Base-by-base conservation (phyloP, 2,329 filamentous ascomycete genomes). In the Cercospora citrullina region DNA sequence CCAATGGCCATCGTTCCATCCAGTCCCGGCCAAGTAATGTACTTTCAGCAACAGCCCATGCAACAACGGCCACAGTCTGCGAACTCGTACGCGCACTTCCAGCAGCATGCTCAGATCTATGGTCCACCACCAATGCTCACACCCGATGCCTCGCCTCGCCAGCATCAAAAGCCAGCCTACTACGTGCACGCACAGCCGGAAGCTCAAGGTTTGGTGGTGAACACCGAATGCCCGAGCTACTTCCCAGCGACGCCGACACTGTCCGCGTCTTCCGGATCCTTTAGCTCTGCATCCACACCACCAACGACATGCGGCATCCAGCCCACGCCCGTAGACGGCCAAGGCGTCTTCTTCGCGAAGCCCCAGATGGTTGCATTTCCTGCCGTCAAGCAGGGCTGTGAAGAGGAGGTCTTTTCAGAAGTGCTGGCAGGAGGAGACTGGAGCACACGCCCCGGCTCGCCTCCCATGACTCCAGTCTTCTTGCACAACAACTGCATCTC, bases 241-340 rank as follows among this genome's bases (percentile, higher is more conserved):
- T 92, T 92, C 77, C 94, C 94, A 36, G 89, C 92, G 7, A 97
- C 94, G 21, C 94, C 94, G 60, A 91, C 93, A 57, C 86, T 97
- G 75, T 97, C 94, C 26, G 90, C 91, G 2, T 36, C 61, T n/a
- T 90, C 92, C 31, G 91, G 91, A 72, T 97, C 94, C 82, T 89
- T 87, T 71, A 97, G 93, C 84, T 89, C 87, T 66, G 90, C 93
- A 76, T 93, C 92, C 83, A 97, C 93, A 85, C 93, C 94, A 31
- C 87, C 86, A 62, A 90, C 90, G 70, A 90, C 86, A 80, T 90
- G 86, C 77, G 92, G 93, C 70, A 83, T 93, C 71, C 81, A 96
- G 67, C 90, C 91, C 71, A 96, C 93, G n/a, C 93, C 93, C 2
- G 84, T 94, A 79, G 92, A 92, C 81, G 84, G 92, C 48, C 90